Evolutionary conservation across 495 filamentous ascomycete genomes (phyloP).

Genomic region (Penicillium pulvis): DNA sequence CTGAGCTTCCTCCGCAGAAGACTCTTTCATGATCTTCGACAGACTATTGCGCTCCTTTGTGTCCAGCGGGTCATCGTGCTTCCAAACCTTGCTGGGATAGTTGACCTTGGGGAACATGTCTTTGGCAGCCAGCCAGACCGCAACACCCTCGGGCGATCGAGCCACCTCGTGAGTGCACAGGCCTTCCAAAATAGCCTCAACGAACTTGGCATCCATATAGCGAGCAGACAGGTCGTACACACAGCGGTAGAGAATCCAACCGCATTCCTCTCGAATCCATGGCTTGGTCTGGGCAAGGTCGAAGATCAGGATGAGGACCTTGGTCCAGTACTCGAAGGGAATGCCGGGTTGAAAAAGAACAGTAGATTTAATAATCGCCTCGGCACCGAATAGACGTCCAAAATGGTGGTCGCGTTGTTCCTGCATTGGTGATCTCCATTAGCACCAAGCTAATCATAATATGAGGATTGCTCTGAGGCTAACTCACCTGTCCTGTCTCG

Average conservation of each 20-base stretch:
- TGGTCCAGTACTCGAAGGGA: conserved; percentile 57
- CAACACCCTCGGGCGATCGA: conserved; percentile 82
- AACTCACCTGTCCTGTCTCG: conserved; percentile 61
- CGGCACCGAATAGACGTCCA: conserved; percentile 82
- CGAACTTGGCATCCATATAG: conserved; percentile 44
- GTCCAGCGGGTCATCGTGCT: conserved; percentile 66
- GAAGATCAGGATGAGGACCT: conserved; percentile 55
- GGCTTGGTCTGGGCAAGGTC: conserved; percentile 65
- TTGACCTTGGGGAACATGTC: conserved; percentile 63
- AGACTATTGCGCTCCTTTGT: conserved; percentile 61
- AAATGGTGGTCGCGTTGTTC: conserved; percentile 85
- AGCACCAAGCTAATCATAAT: neutral
- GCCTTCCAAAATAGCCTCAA: conserved; percentile 61
- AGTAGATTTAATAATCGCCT: conserved; percentile 79
- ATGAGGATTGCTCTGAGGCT: neutral
- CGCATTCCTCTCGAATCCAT: conserved; percentile 88
- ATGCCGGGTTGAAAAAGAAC: conserved; percentile 61
- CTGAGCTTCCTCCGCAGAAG: conserved; percentile 54
- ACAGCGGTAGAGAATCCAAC: conserved; percentile 63
- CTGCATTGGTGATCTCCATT: conserved; percentile 40
- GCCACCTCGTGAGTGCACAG: conserved; percentile 64
- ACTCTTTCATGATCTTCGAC: conserved; percentile 78
- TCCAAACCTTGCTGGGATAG: conserved; percentile 73
- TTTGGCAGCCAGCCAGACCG: conserved; percentile 76
- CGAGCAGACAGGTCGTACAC: conserved; percentile 45